A percentile compares a stretch with the other conserved stretches of the same genome.
Evolutionary conservation across 2,329 filamentous ascomycete genomes (phyloP).

Genomic region (Penicillium sp.): DNA sequence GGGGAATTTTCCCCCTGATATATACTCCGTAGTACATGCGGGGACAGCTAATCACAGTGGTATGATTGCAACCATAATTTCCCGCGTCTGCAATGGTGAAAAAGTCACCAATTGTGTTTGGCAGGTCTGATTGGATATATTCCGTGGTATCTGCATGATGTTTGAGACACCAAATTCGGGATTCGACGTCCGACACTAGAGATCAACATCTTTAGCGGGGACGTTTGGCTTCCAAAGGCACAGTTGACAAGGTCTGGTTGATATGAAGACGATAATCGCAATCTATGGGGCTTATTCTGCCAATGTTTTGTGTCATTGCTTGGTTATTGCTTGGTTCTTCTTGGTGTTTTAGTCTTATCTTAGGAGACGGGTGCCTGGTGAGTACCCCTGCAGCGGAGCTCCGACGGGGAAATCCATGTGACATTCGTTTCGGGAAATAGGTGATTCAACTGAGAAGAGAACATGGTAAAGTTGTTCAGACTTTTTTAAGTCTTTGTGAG

Average conservation of each 20-base stretch:
- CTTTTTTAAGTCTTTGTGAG: neutral
- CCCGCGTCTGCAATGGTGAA: conserved; percentile 2
- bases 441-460: neutral
- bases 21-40: conserved; percentile 1
- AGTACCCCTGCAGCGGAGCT: conserved; percentile 13
- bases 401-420: conserved; percentile 15
- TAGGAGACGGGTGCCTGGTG: neutral
- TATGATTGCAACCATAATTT: conserved; percentile 7
- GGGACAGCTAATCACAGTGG: neutral
- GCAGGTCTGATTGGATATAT: conserved; percentile 13
- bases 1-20: conserved; percentile 12
- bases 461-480: neutral
- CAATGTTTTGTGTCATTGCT: neutral
- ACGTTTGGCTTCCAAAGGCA: neutral
- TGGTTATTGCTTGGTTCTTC: neutral
- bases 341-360: conserved; percentile 6
- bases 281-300: neutral
- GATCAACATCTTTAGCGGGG: conserved; percentile 9
- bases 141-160: conserved; percentile 7
- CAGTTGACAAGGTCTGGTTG: neutral
- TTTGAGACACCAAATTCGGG: conserved; percentile 12
- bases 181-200: conserved; percentile 2
- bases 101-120: neutral
- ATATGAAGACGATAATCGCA: neutral
- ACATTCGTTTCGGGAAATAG: neutral